These are phyloP conservation scores for Scedosporium boydii DNA, from an alignment of 2,329 filamentous ascomycete genomes.

Conservation along the genomic window DNA sequence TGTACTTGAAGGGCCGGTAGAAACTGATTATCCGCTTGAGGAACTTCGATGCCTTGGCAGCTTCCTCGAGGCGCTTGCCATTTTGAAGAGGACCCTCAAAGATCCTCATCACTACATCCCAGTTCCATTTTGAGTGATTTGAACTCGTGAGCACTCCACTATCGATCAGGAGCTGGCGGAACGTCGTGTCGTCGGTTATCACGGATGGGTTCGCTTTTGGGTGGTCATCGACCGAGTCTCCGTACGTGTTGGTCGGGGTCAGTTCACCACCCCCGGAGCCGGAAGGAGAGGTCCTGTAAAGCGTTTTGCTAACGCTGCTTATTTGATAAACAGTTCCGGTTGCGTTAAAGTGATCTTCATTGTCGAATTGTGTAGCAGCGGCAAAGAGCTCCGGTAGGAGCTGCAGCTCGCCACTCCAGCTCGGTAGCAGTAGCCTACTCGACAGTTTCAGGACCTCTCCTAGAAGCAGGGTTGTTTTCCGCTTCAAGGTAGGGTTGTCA, in stretches of 20 bases:
- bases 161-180: conserved; percentile 59
- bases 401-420: conserved; percentile 77
- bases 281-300: conserved; percentile 66
- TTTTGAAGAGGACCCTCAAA: conserved; percentile 90
- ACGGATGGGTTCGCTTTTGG: conserved; percentile 39
- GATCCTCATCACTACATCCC: conserved; percentile 82
- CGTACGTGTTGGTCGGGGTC: conserved; percentile 9
- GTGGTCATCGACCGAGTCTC: conserved; percentile 39
- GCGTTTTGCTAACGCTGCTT: conserved; percentile 87
- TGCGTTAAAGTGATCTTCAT: conserved; percentile 67
- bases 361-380: conserved; percentile 61
- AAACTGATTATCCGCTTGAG: conserved; percentile 92
- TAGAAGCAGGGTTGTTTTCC: conserved; percentile 83
- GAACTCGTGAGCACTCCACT: conserved; percentile 81
- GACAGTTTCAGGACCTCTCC: conserved; percentile 87
- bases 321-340: conserved; percentile 95
- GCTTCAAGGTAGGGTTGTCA: conserved; percentile 61
- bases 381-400: conserved; percentile 79
- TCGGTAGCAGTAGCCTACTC: conserved; percentile 71
- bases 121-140: conserved; percentile 94
- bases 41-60: conserved; percentile 90
- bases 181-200: conserved; percentile 50
- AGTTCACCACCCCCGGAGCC: not conserved
- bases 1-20: conserved; percentile 92
- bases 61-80: conserved; percentile 86